Conservation (phyloP, 2,329 filamentous ascomycete species). For the Beauveria caledonica region DNA sequence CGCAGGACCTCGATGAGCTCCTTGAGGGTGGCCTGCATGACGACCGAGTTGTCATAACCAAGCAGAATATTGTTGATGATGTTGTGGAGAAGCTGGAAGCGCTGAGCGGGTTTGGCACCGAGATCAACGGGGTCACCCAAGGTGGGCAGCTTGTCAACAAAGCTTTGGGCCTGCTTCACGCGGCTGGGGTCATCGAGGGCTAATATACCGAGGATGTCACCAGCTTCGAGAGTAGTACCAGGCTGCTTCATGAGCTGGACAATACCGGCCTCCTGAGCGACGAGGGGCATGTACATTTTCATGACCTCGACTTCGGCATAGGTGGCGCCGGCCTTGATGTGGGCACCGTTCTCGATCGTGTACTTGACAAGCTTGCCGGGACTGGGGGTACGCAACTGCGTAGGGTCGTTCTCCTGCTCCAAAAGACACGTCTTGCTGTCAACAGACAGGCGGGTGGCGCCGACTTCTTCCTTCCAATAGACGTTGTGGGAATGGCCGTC, state of each 20-base stretch:
- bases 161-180: constrained; percentile 93
- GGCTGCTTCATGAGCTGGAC: constrained; percentile 99
- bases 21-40: constrained; percentile 81
- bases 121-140: constrained; percentile 80
- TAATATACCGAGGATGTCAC: constrained; percentile 96
- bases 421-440: constrained; percentile 97
- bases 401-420: constrained; percentile 98
- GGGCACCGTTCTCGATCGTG: constrained; percentile 88
- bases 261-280: constrained; percentile 89
- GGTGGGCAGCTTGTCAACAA: constrained; percentile 81
- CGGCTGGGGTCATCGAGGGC: constrained; percentile 90
- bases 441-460: constrained; percentile 88
- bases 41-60: constrained; percentile 95
- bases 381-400: constrained; percentile 87
- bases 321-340: constrained; percentile 83
- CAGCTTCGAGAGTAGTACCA: constrained; percentile 92
- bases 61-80: constrained; percentile 81
- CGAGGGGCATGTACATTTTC: constrained; percentile 99
- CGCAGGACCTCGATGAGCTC: constrained; percentile 86
- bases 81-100: constrained; percentile 67
- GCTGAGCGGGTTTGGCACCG: constrained; percentile 85
- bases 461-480: constrained; percentile 99
- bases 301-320: constrained; percentile 99
- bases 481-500: constrained; percentile 93
- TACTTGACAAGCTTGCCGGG: constrained; percentile 98